These are phyloP conservation scores for Flaveria floridana DNA, from an alignment of 140 eudicot species.

Conservation along the genomic window DNA sequence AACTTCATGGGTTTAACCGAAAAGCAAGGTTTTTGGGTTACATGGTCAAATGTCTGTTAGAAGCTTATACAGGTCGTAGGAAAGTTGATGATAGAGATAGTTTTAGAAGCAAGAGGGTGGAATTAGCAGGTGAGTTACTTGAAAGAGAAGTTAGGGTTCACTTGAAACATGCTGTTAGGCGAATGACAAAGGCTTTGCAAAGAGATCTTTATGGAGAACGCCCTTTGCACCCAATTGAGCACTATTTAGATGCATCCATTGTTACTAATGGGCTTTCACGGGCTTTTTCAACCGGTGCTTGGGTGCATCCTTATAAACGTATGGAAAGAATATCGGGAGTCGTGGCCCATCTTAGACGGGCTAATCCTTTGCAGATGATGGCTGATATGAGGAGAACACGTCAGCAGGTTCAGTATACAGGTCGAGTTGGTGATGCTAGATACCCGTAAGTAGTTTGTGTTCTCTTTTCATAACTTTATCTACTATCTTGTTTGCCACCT, in stretches of 20 bases:
- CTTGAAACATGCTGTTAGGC: constrained; percentile 71
- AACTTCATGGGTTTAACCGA: constrained; percentile 48
- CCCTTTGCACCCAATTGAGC: constrained; percentile 52
- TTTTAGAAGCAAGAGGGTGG: constrained; percentile 83
- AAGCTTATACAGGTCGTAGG: constrained; percentile 68
- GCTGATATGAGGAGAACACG: constrained; percentile 93
- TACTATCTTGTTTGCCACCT: constrained; percentile 2
- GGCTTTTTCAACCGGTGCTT: constrained; percentile 89
- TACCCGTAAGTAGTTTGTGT: constrained; percentile 67
- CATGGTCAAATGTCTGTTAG: constrained; percentile 85
- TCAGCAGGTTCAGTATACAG: constrained; percentile 83
- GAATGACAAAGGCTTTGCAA: constrained; percentile 79
- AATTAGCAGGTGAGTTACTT: constrained; percentile 78
- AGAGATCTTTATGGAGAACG: constrained; percentile 78
- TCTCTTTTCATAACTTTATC: background rate
- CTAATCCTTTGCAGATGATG: constrained; percentile 77
- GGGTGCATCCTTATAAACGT: constrained; percentile 81
- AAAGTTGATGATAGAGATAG: constrained; percentile 81
- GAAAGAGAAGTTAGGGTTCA: constrained; percentile 76
- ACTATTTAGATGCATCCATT: constrained; percentile 81
- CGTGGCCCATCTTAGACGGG: constrained; percentile 79
- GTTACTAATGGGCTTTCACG: constrained; percentile 87
- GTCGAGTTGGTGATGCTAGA: constrained; percentile 96
- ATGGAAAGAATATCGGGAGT: constrained; percentile 83
- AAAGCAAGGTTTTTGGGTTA: constrained; percentile 81